phyloP scores from a whole-genome alignment of 169 alveolate species.

The Cardiosporidium cionae region DNA sequence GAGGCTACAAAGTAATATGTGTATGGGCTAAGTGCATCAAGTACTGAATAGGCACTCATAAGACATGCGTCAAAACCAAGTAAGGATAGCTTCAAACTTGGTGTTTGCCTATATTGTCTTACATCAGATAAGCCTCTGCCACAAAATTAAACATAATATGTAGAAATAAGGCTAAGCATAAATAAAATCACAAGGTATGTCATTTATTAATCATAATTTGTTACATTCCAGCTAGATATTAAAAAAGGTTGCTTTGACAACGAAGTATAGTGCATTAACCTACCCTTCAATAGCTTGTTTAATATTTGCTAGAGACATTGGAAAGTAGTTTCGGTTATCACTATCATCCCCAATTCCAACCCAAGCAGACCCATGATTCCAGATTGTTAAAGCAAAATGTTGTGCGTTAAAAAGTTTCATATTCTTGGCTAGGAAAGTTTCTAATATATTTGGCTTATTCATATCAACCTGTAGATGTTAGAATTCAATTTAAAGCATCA shows the following conservation, averaged over 20 bases:
- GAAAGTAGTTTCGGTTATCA: conserved; percentile 38
- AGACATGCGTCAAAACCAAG: conserved; percentile 56
- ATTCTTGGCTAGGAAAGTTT: conserved; percentile 21
- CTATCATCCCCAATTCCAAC: conserved; percentile 54
- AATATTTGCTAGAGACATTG: too few species aligned
- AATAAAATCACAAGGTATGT: too few species aligned
- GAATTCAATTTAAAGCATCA: neutral
- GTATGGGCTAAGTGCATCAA: conserved; percentile 42
- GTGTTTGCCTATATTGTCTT: conserved; percentile 12
- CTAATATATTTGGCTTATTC: conserved; percentile 35
- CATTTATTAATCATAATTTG: too few species aligned
- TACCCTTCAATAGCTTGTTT: conserved; percentile 32
- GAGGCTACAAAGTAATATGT: conserved; percentile 46
- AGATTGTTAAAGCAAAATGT: conserved; percentile 43
- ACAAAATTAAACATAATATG: conserved; percentile 1
- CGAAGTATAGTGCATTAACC: conserved; percentile 21
- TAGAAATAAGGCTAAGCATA: neutral
- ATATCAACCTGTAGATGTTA: conserved; percentile 27
- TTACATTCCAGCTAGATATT: too few species aligned
- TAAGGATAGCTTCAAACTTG: conserved; percentile 31
- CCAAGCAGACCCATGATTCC: conserved; percentile 61
- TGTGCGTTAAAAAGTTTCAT: conserved; percentile 36
- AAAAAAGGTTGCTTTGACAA: too few species aligned
- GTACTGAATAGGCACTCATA: conserved; percentile 45
- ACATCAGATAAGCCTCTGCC: conserved; percentile 33